Base-by-base conservation (phyloP, 176 grass and related monocot species). In the Carex parvula region DNA sequence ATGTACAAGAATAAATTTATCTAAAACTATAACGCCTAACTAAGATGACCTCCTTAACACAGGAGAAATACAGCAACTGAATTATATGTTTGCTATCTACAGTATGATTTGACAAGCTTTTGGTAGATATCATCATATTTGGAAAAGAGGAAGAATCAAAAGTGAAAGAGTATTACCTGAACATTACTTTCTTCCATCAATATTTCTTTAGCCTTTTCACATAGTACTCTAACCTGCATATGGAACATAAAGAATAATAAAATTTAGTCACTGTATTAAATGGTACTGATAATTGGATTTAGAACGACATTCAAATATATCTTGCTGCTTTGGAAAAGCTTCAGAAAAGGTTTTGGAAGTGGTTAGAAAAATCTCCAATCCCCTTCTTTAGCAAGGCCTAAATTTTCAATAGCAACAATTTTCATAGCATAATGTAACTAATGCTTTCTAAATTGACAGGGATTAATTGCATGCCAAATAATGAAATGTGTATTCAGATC, bases 101-200 rank as follows among this genome's bases (percentile, higher is more conserved):
- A 11, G 24, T 33, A 62, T 39, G 32, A 35, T 60, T 80, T 64
- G 16, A 46, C 22, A 67, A 81, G 41, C 21, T 56, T 77, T 56
- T 56, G 18, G 52, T 56, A 33, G 50, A 77, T 77, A 83, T 68
- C 7, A 81, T 44, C 44, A 46, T 18, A 63, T 61, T 61, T 21
- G 30, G 21, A 52, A 83, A 18, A 30, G 24, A 29, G 9, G n/a
- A 50, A 64, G 8, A 3, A 12, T 64, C 9, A 67, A 32, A 81
- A 82, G 30, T 52, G 61, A 30, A 56, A 30, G 12, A 46, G 41
- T 20, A 81, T 84, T 84, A 87, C 88, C 81, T 90, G 88, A 24
- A 90, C 88, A 87, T 90, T 90, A 58, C 85, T 90, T 64, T 90
- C 88, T 73, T 90, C 88, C 88, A 90, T 90, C 73, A 90, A 87